Evolutionary conservation across 2,329 filamentous ascomycete species (phyloP).

Genomic region (Colletotrichum spinosum): DNA sequence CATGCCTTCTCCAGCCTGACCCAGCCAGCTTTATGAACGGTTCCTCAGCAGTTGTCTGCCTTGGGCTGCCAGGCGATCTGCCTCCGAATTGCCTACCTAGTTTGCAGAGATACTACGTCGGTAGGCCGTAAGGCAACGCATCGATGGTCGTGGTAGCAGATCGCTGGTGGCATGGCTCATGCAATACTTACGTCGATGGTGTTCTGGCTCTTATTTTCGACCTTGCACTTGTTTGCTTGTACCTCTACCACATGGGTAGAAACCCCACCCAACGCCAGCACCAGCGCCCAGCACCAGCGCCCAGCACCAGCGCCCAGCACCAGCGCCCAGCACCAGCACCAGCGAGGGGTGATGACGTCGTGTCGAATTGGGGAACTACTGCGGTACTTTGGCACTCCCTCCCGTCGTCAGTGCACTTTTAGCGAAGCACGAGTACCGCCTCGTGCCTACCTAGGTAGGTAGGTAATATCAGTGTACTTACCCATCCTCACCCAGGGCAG

Average conservation of each 20-base stretch:
- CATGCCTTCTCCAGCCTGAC: constrained; percentile 8
- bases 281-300: too few species aligned
- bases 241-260: neutral
- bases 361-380: neutral
- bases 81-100: too few species aligned
- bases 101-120: neutral
- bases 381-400: constrained; percentile 10
- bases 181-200: constrained; percentile 34
- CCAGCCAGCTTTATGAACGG: constrained; percentile 12
- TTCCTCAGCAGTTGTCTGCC: constrained; percentile 27
- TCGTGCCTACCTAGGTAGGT: too few species aligned
- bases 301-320: neutral
- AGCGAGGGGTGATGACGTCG: constrained; percentile 36
- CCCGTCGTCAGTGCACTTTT: constrained; percentile 1
- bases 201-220: neutral
- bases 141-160: neutral
- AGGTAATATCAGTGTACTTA: too few species aligned
- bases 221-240: neutral
- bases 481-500: constrained; percentile 8
- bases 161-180: constrained; percentile 22
- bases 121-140: neutral
- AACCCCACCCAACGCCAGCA: constrained; percentile 25
- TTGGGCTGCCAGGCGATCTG: neutral
- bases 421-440: too few species aligned
- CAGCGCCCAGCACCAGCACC: too few species aligned